Base-by-base conservation (phyloP, 1,284 basidiomycete genomes). In the Puccinia polysora region DNA sequence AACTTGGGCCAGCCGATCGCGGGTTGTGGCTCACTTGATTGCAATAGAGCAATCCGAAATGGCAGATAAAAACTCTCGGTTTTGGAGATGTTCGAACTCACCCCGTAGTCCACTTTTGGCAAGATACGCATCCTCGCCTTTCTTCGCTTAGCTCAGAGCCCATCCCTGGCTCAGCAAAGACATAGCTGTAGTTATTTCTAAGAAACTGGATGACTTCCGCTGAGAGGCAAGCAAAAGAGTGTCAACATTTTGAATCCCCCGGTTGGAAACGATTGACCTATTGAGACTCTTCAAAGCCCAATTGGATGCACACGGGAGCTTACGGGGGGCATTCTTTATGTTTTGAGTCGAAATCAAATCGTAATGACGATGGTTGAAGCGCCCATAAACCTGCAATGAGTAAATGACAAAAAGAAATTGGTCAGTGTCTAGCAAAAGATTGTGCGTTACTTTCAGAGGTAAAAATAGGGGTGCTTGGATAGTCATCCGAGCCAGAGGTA, bases 151-250 rank as follows among this genome's bases (percentile, higher is more conserved):
- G 59, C 65, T 73, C 50, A 23, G 70, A 34, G 25, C 62, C 60
- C 70, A 73, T 73, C n/a, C 62, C 70, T 18, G 52, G 38, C 25
- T 73, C 70, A 18, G 70, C 43, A 30, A 73, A 73, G 38, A 73
- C 40, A 18, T 73, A 73, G 6, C 62, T 73, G 28, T 73, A 73
- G 34, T 73, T 55, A 28, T 53, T 56, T 55, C 62, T 62, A 15
- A 73, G 62, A 30, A 55, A 73, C 59, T 73, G 62, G 14, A 73
- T 40, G 5, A 73, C 70, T 40, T 73, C 70, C n/a, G 70, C 70
- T 73, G 45, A 8, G 49, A 43, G 30, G 47, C 40, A 59, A 34
- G 25, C 5, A 18, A 45, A 49, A n/a, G 6, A 28, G 30, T 45
- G 62, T 64, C 45, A 64, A 45, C 40, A 45, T n/a, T n/a, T n/a